phyloP scores from a whole-genome alignment of 139 green algal species.

The Ulvella scutata region DNA sequence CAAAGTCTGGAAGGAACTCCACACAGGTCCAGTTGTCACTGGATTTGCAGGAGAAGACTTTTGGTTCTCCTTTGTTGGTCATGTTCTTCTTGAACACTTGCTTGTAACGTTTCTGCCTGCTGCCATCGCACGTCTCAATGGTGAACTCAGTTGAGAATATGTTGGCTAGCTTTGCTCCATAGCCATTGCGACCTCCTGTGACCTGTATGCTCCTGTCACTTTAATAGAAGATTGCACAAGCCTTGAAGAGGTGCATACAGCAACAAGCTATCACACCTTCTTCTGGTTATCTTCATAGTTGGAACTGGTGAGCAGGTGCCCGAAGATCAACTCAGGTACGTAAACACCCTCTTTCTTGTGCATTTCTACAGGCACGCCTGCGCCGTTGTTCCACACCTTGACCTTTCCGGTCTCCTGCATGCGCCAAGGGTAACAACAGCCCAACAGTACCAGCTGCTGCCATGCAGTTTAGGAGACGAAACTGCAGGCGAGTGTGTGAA shows the following conservation, averaged over 20 bases:
- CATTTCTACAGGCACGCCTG: conserved; percentile 87
- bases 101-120: conserved; percentile 61
- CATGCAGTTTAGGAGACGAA: conserved; percentile 4
- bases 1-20: conserved; percentile 90
- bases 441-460: not conserved
- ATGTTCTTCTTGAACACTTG: conserved; percentile 79
- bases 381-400: conserved; percentile 87
- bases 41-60: conserved; percentile 70
- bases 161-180: conserved; percentile 98
- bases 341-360: conserved; percentile 92
- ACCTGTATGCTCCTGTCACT: conserved; percentile 60
- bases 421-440: not conserved
- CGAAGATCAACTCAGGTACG: conserved; percentile 98
- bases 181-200: conserved; percentile 95
- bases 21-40: conserved; percentile 95
- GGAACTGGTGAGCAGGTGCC: conserved; percentile 90
- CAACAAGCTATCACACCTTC: conserved; percentile 46
- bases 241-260: not conserved
- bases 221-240: not conserved
- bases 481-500: not conserved
- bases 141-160: conserved; percentile 97
- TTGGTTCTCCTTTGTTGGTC: conserved; percentile 45
- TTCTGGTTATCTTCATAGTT: conserved; percentile 99
- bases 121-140: conserved; percentile 90
- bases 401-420: conserved; percentile 57